Evolutionary conservation across 352 stramenopile genomes (phyloP), one percentile per base, ranked within the genome.

Genomic region (Globisporangium cederbergense): DNA sequence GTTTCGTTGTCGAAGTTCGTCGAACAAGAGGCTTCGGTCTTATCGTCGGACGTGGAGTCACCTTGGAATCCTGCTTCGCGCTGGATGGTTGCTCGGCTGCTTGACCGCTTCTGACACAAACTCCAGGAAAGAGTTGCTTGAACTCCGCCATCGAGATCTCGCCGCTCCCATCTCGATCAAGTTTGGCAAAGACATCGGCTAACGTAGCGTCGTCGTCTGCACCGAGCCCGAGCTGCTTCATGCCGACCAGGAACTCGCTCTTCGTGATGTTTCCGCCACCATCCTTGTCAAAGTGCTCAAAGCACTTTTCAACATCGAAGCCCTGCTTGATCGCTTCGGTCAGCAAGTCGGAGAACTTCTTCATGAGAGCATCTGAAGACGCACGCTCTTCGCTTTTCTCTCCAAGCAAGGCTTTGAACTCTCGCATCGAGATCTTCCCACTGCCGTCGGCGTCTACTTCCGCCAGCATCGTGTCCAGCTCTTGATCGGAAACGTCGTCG

Each of bases 221-320:
- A 14, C 55, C 65, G 42, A 94, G 64, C 0, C 74, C 79, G 16
- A 95, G 64, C 50, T 89, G 79, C 16, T 62, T 59, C 70, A 95
- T 86, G 4, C 70, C 76, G 4, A 65, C 55, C 18, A 77, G 51
- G 25, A 96, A 93, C 61, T 93, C 88, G 11, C 73, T 64, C 28
- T 74, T 70, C 2, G 74, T 86, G 52, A 96, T 82, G 2, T 67
- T 76, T 3, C 83, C 80, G 18, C 84, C 87, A 5, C 73, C 67
- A 65, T 97, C 82, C 57, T 90, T 93, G 68, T 97, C 89, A 65
- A 97, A 97, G 53, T 97, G 88, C 0, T 53, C 46, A 54, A 94
- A 94, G 58, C 83, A 91, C n/a, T 73, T 71, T 1, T 79, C 67
- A 7, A 90, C 61, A 14, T 79, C 73, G 5, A 94, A 56, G 0